Evolutionary conservation across 805 yeast species (phyloP), one percentile per base, ranked within the genome.

Genomic region (Hemisphaericaspora nanyangensis): DNA sequence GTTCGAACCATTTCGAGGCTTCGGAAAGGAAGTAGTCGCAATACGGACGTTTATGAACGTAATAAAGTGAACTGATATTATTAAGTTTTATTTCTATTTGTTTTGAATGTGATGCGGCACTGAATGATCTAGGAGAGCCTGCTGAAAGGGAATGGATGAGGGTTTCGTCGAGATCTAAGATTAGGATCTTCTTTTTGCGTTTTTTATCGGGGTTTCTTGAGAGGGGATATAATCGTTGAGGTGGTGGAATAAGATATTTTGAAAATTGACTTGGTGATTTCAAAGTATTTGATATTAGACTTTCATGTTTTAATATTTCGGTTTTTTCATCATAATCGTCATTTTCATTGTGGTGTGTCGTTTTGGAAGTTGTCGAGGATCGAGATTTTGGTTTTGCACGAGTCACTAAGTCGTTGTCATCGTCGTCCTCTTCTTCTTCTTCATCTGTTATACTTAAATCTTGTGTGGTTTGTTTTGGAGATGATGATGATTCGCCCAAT

Each of bases 141-240:
- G 95, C 71, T 5, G 95, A 80, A 40, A 89, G 71, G 1, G 98
- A 89, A 58, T 93, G 99, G 40, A 93, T 89, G 40, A 93, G 66
- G 0, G 99, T 93, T 55, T 93, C 99, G 61, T 91, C 99, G 22
- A 93, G 73, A 56, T 93, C 99, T 17, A 93, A 68, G 1, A 93
- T 85, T 22, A 93, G 70, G 0, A 88, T 82, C 54, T 88, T 89
- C 47, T 71, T 73, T 34, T 55, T 50, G 11, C 61, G 46, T 25
- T 56, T 56, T 29, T 50, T 51, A 12, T 62, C 62, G 2, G 74
- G 73, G 50, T 68, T 64, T 22, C 74, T 46, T 10, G 61, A 53
- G 8, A 67, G 52, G 13, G 75, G 75, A 45, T 62, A 63, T 29
- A 69, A 53, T 44, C 72, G 45, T 36, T 64, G 72, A 7, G 75